These are phyloP conservation scores for Sporobolus alterniflorus DNA, from an alignment of 202 grass and related monocot species.

Conservation along the genomic window DNA sequence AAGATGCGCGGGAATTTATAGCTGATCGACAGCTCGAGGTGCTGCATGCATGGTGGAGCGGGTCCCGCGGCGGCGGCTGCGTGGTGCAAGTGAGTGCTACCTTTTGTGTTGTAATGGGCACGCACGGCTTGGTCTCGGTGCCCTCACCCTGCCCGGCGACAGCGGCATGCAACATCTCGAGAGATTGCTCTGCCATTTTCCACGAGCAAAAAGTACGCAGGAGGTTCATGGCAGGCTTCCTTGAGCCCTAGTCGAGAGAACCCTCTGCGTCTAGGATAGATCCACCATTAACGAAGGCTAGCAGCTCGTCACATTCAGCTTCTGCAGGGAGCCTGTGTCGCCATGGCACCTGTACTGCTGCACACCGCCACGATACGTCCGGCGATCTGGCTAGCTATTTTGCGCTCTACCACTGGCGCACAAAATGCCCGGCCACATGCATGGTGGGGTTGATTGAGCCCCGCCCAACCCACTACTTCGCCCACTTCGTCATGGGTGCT, in stretches of 20 bases:
- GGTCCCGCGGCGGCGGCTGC: neutral
- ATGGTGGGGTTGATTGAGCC: constrained; percentile 12
- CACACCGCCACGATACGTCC: too few relatives aligned
- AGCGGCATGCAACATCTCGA: too few relatives aligned
- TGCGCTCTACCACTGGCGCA: neutral
- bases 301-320: too few relatives aligned
- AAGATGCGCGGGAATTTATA: neutral
- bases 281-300: too few relatives aligned
- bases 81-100: neutral
- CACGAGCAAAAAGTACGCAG: too few relatives aligned
- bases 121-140: neutral
- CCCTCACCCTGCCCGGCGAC: too few relatives aligned
- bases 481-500: neutral
- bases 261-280: too few relatives aligned
- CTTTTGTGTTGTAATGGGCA: neutral
- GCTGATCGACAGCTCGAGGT: neutral
- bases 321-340: too few relatives aligned
- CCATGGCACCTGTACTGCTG: too few relatives aligned
- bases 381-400: neutral
- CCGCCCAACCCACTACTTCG: constrained; percentile 7
- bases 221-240: too few relatives aligned
- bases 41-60: neutral
- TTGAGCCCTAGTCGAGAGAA: too few relatives aligned
- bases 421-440: neutral
- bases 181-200: too few relatives aligned